A percentile compares a stretch with the other conserved stretches of the same genome.
phyloP scores from a whole-genome alignment of 1,139 yeast species.

The Sugiyamaella pinicola region DNA sequence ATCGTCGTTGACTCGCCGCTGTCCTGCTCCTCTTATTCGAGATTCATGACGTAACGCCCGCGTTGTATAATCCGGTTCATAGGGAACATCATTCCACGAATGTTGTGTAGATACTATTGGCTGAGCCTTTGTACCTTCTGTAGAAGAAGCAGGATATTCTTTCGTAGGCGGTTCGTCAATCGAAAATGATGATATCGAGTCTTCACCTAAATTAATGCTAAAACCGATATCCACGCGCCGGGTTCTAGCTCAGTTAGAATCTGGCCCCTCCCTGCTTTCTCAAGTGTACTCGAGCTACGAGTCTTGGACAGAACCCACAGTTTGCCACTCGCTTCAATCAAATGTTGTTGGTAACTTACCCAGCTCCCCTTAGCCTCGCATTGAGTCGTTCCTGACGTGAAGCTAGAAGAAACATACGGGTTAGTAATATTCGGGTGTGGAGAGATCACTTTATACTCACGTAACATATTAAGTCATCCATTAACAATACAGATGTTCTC shows the following conservation, averaged over 20 bases:
- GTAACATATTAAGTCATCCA: constrained; percentile 4
- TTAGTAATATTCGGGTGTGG: too few relatives aligned
- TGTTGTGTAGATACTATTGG: too few relatives aligned
- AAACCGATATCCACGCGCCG: constrained; percentile 20
- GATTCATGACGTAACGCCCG: constrained; percentile 28
- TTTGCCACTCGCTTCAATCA: too few relatives aligned
- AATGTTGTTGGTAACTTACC: constrained; percentile 10
- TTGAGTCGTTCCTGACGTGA: constrained; percentile 22
- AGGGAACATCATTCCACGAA: too few relatives aligned
- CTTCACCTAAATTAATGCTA: constrained; percentile 13
- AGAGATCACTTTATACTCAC: constrained; percentile 4
- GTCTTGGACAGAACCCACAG: neutral
- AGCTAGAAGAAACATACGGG: constrained; percentile 1
- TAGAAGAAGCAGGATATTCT: too few relatives aligned
- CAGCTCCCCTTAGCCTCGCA: constrained; percentile 23
- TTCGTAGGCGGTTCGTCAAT: too few relatives aligned
- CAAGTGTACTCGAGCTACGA: too few relatives aligned
- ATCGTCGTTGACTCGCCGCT: constrained; percentile 23
- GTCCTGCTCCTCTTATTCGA: constrained; percentile 36
- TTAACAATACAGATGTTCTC: neutral
- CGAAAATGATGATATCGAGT: constrained; percentile 1
- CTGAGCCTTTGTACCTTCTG: too few relatives aligned
- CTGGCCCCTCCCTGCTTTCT: neutral
- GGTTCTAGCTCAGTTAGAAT: constrained; percentile 7
- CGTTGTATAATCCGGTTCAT: constrained; percentile 1